phyloP scores from a whole-genome alignment of 345 rosid genomes.

The Pugionium dolabratum region DNA sequence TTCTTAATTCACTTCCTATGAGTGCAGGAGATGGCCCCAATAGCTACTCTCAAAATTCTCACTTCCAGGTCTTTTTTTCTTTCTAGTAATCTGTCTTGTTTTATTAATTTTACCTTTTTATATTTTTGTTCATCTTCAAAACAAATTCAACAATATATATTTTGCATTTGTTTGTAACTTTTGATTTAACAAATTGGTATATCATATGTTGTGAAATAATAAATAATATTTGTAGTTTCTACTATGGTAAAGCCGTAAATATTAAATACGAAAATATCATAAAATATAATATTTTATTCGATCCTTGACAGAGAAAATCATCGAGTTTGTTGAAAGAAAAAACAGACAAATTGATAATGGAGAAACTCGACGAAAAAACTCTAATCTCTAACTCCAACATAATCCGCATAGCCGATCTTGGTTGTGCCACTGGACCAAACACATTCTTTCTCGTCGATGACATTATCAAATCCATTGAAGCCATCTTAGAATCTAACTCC shows the following conservation, averaged over 20 bases:
- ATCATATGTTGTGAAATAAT: too few species aligned
- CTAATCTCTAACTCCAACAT: constrained; percentile 43
- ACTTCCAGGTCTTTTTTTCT: constrained; percentile 61
- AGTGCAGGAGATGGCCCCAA: constrained; percentile 53
- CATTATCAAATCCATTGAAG: constrained; percentile 41
- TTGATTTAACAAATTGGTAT: too few species aligned
- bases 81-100: constrained; percentile 1
- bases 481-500: constrained; percentile 35
- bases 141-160: too few species aligned
- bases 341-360: constrained; percentile 45
- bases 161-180: too few species aligned
- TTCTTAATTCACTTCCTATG: constrained; percentile 44
- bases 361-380: constrained; percentile 46
- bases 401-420: constrained; percentile 58
- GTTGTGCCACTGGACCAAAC: constrained; percentile 75
- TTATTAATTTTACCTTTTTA: background rate
- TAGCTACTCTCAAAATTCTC: constrained; percentile 58
- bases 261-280: too few species aligned
- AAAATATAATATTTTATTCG: too few species aligned
- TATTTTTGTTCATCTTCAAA: too few species aligned
- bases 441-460: constrained; percentile 49
- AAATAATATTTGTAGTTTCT: too few species aligned
- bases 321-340: constrained; percentile 42
- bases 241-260: too few species aligned
- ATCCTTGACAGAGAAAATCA: too few species aligned